Percentiles rank a stretch among this genome's conserved stretches.
These are phyloP conservation scores for Phyllosticta capitalensis DNA, from an alignment of 2,329 filamentous ascomycete species.

Conservation along the genomic window DNA sequence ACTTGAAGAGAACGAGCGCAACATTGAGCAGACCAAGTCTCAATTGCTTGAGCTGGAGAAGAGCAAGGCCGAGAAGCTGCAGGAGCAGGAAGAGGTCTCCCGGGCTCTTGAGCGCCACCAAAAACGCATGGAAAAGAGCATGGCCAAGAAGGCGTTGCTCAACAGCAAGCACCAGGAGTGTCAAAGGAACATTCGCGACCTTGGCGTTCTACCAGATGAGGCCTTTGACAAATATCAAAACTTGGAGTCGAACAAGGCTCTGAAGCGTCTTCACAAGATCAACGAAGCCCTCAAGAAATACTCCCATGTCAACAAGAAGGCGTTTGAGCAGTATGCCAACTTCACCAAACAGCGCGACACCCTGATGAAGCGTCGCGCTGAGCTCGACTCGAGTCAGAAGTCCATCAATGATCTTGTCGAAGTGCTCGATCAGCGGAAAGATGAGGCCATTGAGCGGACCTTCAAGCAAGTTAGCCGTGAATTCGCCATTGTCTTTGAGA, in stretches of 20 bases:
- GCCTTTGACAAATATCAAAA: constrained; percentile 85
- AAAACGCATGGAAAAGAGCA: constrained; percentile 82
- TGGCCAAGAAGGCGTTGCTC: constrained; percentile 76
- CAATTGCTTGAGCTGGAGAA: constrained; percentile 52
- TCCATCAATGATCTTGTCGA: constrained; percentile 90
- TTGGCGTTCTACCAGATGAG: constrained; percentile 88
- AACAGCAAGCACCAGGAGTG: constrained; percentile 70
- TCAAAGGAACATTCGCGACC: constrained; percentile 78
- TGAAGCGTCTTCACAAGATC: constrained; percentile 72
- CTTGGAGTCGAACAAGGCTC: constrained; percentile 60
- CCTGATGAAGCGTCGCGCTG: constrained; percentile 71
- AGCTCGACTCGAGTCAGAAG: constrained; percentile 75
- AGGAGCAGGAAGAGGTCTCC: constrained; percentile 65
- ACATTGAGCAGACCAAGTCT: constrained; percentile 52
- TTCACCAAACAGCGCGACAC: constrained; percentile 89
- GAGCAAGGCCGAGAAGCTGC: constrained; percentile 53
- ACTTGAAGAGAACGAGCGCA: constrained; percentile 63
- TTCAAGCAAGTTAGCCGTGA: constrained; percentile 97
- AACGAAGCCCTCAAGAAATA: constrained; percentile 93
- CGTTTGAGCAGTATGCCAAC: constrained; percentile 96
- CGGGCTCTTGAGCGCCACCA: constrained; percentile 74
- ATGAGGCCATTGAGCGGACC: constrained; percentile 94
- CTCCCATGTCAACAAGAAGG: constrained; percentile 98
- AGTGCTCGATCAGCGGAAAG: constrained; percentile 88
- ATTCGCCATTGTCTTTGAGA: constrained; percentile 87